Evolutionary conservation across 2,329 filamentous ascomycete species (phyloP).

Genomic region (Botrytis hyacinthi): DNA sequence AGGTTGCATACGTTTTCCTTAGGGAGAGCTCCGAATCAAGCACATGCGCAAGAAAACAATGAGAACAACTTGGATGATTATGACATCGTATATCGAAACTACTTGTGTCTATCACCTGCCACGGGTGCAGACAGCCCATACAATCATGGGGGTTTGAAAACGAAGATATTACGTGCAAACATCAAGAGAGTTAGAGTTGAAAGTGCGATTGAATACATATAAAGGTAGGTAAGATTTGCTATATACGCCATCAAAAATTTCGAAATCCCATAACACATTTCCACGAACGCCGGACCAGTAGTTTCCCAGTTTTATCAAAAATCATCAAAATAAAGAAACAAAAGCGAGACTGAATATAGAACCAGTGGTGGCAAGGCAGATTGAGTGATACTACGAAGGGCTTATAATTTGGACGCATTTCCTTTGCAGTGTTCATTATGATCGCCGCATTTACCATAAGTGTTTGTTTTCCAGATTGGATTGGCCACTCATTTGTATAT

Average conservation of each 20-base stretch:
- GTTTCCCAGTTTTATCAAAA: background rate
- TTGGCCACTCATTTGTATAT: constrained; percentile 35
- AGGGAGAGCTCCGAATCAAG: background rate
- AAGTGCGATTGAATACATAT: background rate
- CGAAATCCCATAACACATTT: background rate
- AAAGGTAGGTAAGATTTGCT: background rate
- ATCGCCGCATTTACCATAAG: constrained; percentile 62
- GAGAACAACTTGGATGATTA: background rate
- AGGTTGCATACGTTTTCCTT: background rate
- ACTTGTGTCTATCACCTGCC: background rate
- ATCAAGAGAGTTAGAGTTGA: background rate
- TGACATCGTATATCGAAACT: background rate
- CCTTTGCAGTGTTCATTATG: constrained; percentile 32
- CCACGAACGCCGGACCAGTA: background rate
- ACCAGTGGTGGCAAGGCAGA: constrained; percentile 16
- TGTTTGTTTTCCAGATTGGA: constrained; percentile 47
- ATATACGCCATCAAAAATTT: background rate
- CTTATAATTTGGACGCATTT: constrained; percentile 28
- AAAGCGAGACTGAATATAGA: accelerated
- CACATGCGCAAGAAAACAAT: background rate
- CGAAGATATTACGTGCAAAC: background rate
- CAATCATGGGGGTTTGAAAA: accelerated
- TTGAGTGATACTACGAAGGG: constrained; percentile 31
- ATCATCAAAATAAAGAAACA: background rate
- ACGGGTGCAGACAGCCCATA: background rate